Evolutionary conservation across 257 asterid species (phyloP).

Genomic region (Ajuga chamaepitys): DNA sequence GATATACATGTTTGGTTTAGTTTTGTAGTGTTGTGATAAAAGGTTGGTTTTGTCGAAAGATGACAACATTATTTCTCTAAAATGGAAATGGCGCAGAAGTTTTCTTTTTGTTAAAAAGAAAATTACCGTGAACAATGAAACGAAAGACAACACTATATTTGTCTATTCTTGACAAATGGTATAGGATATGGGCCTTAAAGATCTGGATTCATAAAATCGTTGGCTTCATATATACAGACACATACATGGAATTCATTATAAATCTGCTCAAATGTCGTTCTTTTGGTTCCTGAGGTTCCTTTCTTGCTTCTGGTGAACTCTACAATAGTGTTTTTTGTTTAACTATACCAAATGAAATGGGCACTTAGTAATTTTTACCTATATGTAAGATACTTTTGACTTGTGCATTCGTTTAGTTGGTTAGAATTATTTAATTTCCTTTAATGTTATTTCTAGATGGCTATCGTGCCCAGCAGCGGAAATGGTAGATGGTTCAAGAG

Average conservation of each 20-base stretch:
- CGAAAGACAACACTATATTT: not conserved
- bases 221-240: no score
- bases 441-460: constrained; percentile 52
- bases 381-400: not conserved
- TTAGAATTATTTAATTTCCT: not conserved
- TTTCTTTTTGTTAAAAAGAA: not conserved
- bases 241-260: not conserved
- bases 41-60: not conserved
- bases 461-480: constrained; percentile 91
- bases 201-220: not conserved
- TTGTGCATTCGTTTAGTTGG: not conserved
- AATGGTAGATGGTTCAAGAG: constrained; percentile 95
- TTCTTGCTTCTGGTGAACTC: not conserved
- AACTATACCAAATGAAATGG: not conserved
- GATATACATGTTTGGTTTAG: not conserved
- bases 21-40: not conserved
- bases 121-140: not conserved
- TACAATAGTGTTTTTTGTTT: not conserved
- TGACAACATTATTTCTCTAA: not conserved
- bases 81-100: not conserved
- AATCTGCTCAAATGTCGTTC: not conserved
- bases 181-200: not conserved
- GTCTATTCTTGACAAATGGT: not conserved
- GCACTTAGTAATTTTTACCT: not conserved
- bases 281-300: not conserved